Base-by-base conservation (phyloP, 208 protist genomes). In the Acanthamoeba culbertsoni region DNA sequence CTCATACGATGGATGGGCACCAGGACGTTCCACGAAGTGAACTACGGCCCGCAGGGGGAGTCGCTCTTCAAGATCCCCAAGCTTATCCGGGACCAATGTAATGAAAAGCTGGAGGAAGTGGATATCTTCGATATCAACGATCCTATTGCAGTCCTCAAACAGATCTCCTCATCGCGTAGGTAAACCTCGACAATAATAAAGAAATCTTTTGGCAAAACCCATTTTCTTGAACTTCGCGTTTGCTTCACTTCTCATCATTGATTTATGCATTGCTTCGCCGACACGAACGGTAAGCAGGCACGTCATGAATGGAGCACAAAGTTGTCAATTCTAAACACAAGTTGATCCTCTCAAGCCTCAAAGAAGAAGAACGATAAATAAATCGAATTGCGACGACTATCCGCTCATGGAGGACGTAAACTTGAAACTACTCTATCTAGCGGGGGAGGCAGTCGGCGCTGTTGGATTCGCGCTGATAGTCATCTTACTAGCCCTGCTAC, bases 1-100 rank as follows among this genome's bases (percentile, higher is more conserved):
- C 12, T 63, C 55, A 28, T 28, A 33, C 55, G 20, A 7, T 5
- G 3, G 7, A 63, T n/a, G 55, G 10, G 6, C 18, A 12, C 20
- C 79, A 89, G 79, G 79, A 89, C 79, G 79, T 89, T 89, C 79
- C 79, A 89, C 33, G 79, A 89, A 48, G 53, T 89, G 18, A 89
- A 89, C 79, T 89, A 89, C n/a, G 45, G 51, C 7, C 2, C 45
- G 79, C 51, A 89, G 31, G 51, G 28, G 8, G 48, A 89, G 46
- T 57, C 51, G 31, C 79, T 89, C 23, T 89, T 89, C 79, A 65
- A 89, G 79, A 57, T 89, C 18, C 79, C 79, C 45, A 65, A 89
- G 79, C 45, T 89, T 14, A 28, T 89, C 45, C 14, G 8, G 35
- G 79, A 89, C 6, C 79, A 89, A 28, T 89, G 79, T 48, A 65